phyloP scores from a whole-genome alignment of 192 early-diverging fungal genomes.

The Phycomyces nitens region DNA sequence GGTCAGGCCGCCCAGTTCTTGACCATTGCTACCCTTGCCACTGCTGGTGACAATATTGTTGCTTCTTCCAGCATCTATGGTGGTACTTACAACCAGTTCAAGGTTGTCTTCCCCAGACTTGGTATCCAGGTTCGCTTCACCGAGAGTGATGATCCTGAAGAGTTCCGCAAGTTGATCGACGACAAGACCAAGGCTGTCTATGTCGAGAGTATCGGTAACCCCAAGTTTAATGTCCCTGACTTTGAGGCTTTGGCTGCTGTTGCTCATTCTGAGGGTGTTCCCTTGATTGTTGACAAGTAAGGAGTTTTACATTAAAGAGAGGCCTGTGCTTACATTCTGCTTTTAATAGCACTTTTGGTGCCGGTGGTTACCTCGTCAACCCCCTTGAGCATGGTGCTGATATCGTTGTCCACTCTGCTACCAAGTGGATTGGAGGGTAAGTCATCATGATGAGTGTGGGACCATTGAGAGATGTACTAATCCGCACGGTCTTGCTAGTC shows the following conservation, averaged over 20 bases:
- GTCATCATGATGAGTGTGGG: background rate
- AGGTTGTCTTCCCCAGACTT: conserved; percentile 75
- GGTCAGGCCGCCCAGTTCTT: conserved; percentile 89
- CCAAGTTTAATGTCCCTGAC: conserved; percentile 85
- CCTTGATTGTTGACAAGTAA: conserved; percentile 89
- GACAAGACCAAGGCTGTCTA: conserved; percentile 89
- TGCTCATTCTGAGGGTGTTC: conserved; percentile 79
- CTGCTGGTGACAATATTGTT: conserved; percentile 87
- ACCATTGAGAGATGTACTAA: no score
- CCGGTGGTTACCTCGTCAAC: conserved; percentile 76
- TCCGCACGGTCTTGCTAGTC: conserved; percentile 36
- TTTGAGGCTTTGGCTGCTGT: conserved; percentile 78
- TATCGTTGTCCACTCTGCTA: conserved; percentile 90
- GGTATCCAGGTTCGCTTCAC: conserved; percentile 83
- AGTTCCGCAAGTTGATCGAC: conserved; percentile 79
- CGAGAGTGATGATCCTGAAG: conserved; percentile 66
- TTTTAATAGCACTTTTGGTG: conserved; percentile 74
- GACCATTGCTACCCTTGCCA: conserved; percentile 72
- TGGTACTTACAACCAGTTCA: conserved; percentile 83
- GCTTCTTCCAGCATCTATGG: conserved; percentile 73
- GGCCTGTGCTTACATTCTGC: background rate
- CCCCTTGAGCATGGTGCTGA: conserved; percentile 95
- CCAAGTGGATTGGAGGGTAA: conserved; percentile 82
- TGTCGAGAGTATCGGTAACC: conserved; percentile 90
- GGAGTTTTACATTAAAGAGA: background rate